Evolutionary conservation across 192 early-diverging fungal species (phyloP), one percentile per base, ranked within the genome.

Genomic region (Cetraspora pellucida): DNA sequence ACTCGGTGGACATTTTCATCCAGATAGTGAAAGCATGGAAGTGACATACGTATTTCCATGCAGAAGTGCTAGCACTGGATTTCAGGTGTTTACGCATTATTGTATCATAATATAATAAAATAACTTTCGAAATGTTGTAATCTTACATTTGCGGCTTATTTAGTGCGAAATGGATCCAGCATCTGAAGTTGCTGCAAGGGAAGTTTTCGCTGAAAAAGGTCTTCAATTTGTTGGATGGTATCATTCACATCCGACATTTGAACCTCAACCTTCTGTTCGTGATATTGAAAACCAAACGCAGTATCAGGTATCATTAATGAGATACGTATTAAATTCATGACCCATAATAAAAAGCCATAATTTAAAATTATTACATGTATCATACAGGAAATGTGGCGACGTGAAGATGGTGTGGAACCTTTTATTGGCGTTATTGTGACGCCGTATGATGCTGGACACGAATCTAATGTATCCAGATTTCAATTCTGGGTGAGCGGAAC

Each of bases 171-270:
- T 98, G 93, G 96, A 97, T 77, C 93, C 94, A 27, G 90, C 80
- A 14, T 93, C 92, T 1, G 95, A 98, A 74, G 90, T 96, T 63
- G 86, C 90, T 47, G 96, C 96, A 0, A 86, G 94, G 11, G 87
- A 90, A 52, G 86, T 80, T 21, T 98, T 98, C 81, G 84, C 82
- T 0, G 79, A 78, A 8, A 82, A 85, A 76, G 87, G 88, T 0
- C 85, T 87, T 61, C 79, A 79, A 23, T 92, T 93, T 1, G 95
- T 97, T 43, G 96, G 96, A 64, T 98, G 96, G 96, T 98, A 96
- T 85, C 96, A 98, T 80, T 96, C 95, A 46, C 96, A 98, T 81
- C 96, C 96, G 44, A 93, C 93, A 0, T 98, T 98, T 77, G 94
- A 94, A 50, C 91, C 95, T 6, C 90, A 89, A 49, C 96, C 96